Evolutionary conservation across 352 stramenopile genomes (phyloP), one percentile per base, ranked within the genome.

Genomic region (Phytophthora pinifolia): DNA sequence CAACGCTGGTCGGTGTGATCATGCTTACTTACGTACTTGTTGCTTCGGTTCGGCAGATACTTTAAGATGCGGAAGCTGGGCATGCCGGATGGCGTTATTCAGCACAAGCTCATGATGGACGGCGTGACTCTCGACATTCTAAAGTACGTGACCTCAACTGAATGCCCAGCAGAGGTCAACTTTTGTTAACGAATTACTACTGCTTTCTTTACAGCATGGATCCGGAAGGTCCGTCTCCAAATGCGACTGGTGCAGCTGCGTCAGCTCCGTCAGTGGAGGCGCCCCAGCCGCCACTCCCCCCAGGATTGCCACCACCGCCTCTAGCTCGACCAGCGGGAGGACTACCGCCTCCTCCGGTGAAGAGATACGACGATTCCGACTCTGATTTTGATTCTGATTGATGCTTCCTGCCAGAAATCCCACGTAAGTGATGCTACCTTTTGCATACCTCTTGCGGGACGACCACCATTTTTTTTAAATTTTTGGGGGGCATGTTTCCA

Each of bases 21-120:
- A n/a, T 25, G 9, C 47, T 5, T 54, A 30, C 36, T 52, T 18
- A 57, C 29, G 17, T 8, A 29, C 34, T 37, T 22, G 33, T 34
- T 58, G 64, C 6, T 43, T 48, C 20, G n/a, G 36, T 13, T 10
- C 41, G 17, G 14, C 46, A 92, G 83, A 54, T 93, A 92, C 61
- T 94, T 94, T 49, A 89, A 70, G 62, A 94, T 94, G 83, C 66
- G 76, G 32, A 92, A 91, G 49, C 66, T 94, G 35, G 81, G 79
- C 1, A 82, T 94, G 65, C 81, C 83, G 0, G 83, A 94, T 35
- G 78, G 76, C 0, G 70, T 87, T 3, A 91, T 94, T 64, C 72
- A 84, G 27, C 83, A 94, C 38, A 94, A 94, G 52, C 45, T 94
- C 22, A 72, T 76, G 62, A 82, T 94, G 75, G 81, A 94, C 49